A percentile compares a stretch with the other conserved stretches of the same genome.
These are phyloP conservation scores for Fraxinus angustifolia DNA, from an alignment of 305 asterid species.

Conservation along the genomic window DNA sequence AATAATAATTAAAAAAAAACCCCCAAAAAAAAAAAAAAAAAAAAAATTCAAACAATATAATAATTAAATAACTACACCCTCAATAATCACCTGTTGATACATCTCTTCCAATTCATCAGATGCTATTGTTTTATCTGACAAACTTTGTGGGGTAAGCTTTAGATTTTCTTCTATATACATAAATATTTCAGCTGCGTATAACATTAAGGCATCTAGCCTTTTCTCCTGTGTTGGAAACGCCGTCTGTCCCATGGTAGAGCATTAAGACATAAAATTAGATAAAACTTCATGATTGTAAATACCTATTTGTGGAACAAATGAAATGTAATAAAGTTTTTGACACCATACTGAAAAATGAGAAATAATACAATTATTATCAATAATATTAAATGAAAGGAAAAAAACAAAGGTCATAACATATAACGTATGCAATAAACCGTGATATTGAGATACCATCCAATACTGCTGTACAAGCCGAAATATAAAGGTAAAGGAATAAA, in stretches of 20 bases:
- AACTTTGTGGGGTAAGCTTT: constrained; percentile 84
- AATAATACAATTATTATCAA: not conserved
- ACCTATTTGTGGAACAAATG: not conserved
- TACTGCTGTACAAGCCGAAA: not conserved
- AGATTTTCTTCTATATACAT: constrained; percentile 80
- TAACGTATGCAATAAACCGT: not conserved
- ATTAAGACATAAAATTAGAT: constrained; percentile 18
- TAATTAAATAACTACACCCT: constrained; percentile 17
- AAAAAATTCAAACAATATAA: constrained; percentile 15
- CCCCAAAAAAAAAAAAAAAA: too few relatives aligned
- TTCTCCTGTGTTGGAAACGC: constrained; percentile 87
- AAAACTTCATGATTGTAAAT: constrained; percentile 11
- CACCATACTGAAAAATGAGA: not conserved
- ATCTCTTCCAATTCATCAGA: constrained; percentile 91
- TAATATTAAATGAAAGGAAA: not conserved
- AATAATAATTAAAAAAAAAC: too few relatives aligned
- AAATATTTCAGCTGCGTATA: constrained; percentile 73
- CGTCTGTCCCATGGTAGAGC: constrained; percentile 45
- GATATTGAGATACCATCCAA: not conserved
- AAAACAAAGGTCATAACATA: not conserved
- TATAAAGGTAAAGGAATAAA: not conserved
- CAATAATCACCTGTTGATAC: constrained; percentile 73
- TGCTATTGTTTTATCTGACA: constrained; percentile 88
- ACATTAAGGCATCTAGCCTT: constrained; percentile 78
- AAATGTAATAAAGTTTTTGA: not conserved